phyloP scores from a whole-genome alignment of 2,329 filamentous ascomycete genomes.

The Cladophialophora yegresii region DNA sequence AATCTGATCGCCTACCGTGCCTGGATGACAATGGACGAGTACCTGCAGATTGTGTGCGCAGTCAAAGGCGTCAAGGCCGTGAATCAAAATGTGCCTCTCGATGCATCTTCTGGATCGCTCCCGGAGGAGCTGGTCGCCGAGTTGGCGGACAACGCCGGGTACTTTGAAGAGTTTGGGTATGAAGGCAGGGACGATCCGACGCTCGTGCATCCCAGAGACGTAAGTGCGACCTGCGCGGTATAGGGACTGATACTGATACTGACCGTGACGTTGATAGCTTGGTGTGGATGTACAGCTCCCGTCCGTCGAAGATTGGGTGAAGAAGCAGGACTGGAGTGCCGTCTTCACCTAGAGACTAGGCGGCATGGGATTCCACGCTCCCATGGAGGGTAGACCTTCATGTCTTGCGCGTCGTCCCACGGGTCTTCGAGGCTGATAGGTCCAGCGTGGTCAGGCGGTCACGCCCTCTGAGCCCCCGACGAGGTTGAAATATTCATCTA shows the following conservation, averaged over 20 bases:
- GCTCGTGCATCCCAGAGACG: constrained; percentile 22
- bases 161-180: constrained; percentile 48
- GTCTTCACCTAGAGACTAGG: constrained; percentile 11
- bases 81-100: constrained; percentile 36
- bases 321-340: constrained; percentile 34
- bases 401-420: not conserved
- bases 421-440: not conserved
- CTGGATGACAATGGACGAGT: constrained; percentile 42
- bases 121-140: constrained; percentile 44
- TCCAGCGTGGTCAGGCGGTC: not conserved
- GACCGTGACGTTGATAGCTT: constrained; percentile 14
- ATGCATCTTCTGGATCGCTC: constrained; percentile 41
- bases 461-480: not conserved
- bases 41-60: constrained; percentile 43
- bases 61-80: constrained; percentile 44
- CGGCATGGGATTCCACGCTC: not conserved
- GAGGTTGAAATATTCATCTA: constrained; percentile 9
- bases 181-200: constrained; percentile 37
- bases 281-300: constrained; percentile 16
- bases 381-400: not conserved
- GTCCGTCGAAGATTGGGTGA: constrained; percentile 35
- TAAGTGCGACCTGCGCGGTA: constrained; percentile 1
- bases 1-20: constrained; percentile 53
- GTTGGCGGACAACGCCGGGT: constrained; percentile 43
- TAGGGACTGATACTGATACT: not conserved